Conservation (phyloP, 2,329 filamentous ascomycete species). For the Fusarium graminum region DNA sequence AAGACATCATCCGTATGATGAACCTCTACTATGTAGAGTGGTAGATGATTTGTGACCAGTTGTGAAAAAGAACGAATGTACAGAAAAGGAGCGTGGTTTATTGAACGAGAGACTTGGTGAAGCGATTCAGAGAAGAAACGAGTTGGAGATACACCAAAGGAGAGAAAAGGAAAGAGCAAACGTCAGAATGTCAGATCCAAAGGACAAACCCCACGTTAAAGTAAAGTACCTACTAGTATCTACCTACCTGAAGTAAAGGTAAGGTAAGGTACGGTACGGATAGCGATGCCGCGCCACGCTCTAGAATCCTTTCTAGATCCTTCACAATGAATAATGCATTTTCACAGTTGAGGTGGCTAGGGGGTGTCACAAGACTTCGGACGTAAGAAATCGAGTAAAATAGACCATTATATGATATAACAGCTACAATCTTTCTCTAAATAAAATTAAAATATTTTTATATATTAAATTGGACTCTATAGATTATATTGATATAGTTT, state of each 20-base stretch:
- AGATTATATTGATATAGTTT: too few species aligned
- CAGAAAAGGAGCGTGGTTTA: constrained; percentile 1
- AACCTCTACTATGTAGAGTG: background rate
- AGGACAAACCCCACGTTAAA: background rate
- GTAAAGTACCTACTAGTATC: background rate
- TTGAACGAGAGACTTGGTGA: constrained; percentile 1
- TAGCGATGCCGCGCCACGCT: constrained; percentile 13
- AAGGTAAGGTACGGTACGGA: background rate
- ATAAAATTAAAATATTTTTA: too few species aligned
- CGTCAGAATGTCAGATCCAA: constrained; percentile 14
- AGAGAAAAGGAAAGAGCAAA: constrained; percentile 14
- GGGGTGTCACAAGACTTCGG: too few species aligned
- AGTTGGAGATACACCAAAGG: background rate
- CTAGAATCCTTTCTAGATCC: constrained; percentile 15
- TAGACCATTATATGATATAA: too few species aligned
- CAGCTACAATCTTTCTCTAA: too few species aligned
- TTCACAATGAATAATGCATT: constrained; percentile 14
- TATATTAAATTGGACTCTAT: too few species aligned
- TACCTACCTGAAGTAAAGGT: too few species aligned
- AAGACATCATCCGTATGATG: constrained; percentile 15
- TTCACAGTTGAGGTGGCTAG: too few species aligned
- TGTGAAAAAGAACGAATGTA: constrained; percentile 5
- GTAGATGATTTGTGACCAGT: background rate
- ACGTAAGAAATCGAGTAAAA: too few species aligned
- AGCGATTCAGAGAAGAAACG: background rate